Percentiles rank a stretch among this genome's conserved stretches.
These are phyloP conservation scores for Carnegiea gigantea DNA, from an alignment of 179 eudicot species.

Conservation along the genomic window DNA sequence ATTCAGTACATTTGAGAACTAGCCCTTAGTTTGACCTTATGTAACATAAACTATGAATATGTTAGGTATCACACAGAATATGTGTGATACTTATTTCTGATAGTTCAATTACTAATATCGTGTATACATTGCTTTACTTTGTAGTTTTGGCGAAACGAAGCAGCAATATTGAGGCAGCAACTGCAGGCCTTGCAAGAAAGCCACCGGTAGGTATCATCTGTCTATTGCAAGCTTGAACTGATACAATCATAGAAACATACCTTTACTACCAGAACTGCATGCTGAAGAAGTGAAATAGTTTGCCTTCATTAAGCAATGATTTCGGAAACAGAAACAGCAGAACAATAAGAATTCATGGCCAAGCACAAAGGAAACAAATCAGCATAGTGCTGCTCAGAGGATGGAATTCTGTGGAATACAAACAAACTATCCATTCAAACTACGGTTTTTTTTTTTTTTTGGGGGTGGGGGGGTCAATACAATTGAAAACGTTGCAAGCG, in stretches of 20 bases:
- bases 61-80: background rate
- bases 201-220: slow-evolving; percentile 32
- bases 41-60: background rate
- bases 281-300: background rate
- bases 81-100: background rate
- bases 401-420: no score
- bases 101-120: background rate
- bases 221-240: background rate
- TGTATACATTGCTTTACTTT: slow-evolving; percentile 12
- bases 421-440: background rate
- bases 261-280: background rate
- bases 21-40: background rate
- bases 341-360: background rate
- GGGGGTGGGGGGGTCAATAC: background rate
- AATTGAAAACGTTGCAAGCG: background rate
- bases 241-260: background rate
- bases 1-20: background rate
- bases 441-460: background rate
- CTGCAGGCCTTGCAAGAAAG: slow-evolving; percentile 38
- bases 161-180: slow-evolving; percentile 33
- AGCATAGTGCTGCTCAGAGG: no score
- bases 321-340: background rate
- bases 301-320: background rate
- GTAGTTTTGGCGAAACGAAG: slow-evolving; percentile 43
- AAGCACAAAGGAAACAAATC: no score